Evolutionary conservation across 192 early-diverging fungal genomes (phyloP).

Genomic region (Entomortierella lignicola): DNA sequence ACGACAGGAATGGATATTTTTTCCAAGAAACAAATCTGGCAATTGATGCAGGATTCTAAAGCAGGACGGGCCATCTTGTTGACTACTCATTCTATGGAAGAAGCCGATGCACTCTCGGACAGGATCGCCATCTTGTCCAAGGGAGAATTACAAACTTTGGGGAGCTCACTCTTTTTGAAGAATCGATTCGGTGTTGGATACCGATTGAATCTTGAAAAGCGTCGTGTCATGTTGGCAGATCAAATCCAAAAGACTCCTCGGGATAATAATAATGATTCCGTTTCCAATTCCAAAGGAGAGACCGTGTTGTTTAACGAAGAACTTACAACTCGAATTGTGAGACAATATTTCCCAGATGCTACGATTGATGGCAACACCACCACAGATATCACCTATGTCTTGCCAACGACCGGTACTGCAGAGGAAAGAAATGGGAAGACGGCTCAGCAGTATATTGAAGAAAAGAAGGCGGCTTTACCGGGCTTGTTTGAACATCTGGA

Average conservation of each 20-base stretch:
- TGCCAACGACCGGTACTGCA: constrained; percentile 34
- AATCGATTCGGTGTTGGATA: constrained; percentile 69
- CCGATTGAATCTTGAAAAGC: constrained; percentile 57
- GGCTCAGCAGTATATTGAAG: constrained; percentile 43
- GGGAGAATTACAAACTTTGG: constrained; percentile 63
- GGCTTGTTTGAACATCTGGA: constrained; percentile 40
- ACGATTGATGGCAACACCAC: constrained; percentile 41
- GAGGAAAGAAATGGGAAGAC: constrained; percentile 42
- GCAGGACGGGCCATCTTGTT: constrained; percentile 61
- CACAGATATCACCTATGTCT: constrained; percentile 53
- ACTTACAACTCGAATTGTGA: constrained; percentile 27
- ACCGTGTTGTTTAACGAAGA: constrained; percentile 44
- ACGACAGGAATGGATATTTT: constrained; percentile 71
- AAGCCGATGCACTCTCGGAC: constrained; percentile 67
- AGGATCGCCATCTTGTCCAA: constrained; percentile 61
- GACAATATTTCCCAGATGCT: constrained; percentile 51
- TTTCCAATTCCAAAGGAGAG: background rate
- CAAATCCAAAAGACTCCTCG: constrained; percentile 1
- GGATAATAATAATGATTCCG: background rate
- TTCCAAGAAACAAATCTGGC: constrained; percentile 64
- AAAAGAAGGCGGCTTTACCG: constrained; percentile 30
- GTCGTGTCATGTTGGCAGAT: constrained; percentile 50
- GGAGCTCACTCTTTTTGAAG: constrained; percentile 69
- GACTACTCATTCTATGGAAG: constrained; percentile 76
- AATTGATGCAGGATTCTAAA: constrained; percentile 63